Conservation (phyloP, 495 filamentous ascomycete genomes). For the Polyplosphaeria fusca region DNA sequence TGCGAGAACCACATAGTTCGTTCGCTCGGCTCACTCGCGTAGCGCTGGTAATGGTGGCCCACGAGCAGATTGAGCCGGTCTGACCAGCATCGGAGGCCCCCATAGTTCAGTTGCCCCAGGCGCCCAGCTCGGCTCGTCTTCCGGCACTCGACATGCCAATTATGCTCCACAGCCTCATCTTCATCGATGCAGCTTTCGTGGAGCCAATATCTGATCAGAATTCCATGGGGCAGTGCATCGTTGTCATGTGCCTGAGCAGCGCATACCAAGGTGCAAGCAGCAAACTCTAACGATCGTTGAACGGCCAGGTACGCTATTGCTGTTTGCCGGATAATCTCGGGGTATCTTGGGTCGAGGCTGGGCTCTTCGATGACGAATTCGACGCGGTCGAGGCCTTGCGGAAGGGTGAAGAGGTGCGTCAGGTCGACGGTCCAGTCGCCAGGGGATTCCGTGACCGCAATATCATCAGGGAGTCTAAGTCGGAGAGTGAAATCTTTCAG, state of each 20-base stretch:
- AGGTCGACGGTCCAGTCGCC: neutral
- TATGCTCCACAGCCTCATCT: neutral
- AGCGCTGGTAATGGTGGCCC: neutral
- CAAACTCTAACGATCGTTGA: neutral
- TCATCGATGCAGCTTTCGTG: neutral
- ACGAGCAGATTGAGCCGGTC: neutral
- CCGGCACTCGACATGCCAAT: neutral
- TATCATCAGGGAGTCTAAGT: neutral
- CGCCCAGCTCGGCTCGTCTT: neutral
- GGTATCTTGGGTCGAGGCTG: neutral
- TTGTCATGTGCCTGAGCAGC: neutral
- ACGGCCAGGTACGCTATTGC: neutral
- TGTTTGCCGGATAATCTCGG: neutral
- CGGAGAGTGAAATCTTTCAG: neutral
- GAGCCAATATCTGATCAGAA: neutral
- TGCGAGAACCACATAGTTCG: neutral
- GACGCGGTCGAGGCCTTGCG: neutral
- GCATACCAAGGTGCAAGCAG: neutral
- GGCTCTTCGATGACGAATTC: neutral
- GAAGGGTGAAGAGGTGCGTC: neutral
- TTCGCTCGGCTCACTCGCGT: neutral
- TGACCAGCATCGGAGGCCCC: neutral
- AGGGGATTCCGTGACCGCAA: neutral
- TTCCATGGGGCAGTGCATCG: neutral
- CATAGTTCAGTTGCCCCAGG: neutral